phyloP scores from a whole-genome alignment of 768 basidiomycete genomes.

The Clitopilus hobsonii region DNA sequence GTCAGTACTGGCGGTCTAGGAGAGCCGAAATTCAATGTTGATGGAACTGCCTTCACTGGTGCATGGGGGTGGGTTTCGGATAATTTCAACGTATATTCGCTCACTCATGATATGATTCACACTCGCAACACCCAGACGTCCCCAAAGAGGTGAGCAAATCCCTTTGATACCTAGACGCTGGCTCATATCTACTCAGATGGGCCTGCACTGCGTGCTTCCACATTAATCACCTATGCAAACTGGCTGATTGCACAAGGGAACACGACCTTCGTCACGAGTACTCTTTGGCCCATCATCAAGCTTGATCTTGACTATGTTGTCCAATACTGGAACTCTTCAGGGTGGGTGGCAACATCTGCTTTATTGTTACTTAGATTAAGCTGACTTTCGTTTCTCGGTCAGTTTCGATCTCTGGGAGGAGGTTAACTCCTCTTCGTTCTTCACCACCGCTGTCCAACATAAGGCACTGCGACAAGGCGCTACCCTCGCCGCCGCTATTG shows the following conservation, averaged over 20 bases:
- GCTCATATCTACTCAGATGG: too few species aligned
- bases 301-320: conserved; percentile 75
- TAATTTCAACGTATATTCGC: too few species aligned
- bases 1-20: conserved; percentile 61
- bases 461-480: conserved; percentile 71
- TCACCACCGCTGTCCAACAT: conserved; percentile 78
- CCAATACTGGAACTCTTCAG: conserved; percentile 63
- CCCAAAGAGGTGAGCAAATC: too few species aligned
- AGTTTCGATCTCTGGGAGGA: conserved; percentile 81
- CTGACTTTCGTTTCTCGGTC: too few species aligned
- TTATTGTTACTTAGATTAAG: too few species aligned
- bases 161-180: too few species aligned
- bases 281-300: conserved; percentile 68
- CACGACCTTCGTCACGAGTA: conserved; percentile 36
- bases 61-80: conserved; percentile 34
- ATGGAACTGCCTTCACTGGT: conserved; percentile 55
- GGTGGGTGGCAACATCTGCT: too few species aligned
- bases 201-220: conserved; percentile 64
- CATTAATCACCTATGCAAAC: conserved; percentile 66
- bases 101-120: neutral
- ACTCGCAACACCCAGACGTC: conserved; percentile 28
- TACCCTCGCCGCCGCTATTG: conserved; percentile 53
- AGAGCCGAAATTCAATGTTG: conserved; percentile 69
- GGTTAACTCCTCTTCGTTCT: conserved; percentile 69
- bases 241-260: conserved; percentile 48